Evolutionary conservation across 2,329 filamentous ascomycete genomes (phyloP).

Genomic region (Colletotrichum cuscutae): DNA sequence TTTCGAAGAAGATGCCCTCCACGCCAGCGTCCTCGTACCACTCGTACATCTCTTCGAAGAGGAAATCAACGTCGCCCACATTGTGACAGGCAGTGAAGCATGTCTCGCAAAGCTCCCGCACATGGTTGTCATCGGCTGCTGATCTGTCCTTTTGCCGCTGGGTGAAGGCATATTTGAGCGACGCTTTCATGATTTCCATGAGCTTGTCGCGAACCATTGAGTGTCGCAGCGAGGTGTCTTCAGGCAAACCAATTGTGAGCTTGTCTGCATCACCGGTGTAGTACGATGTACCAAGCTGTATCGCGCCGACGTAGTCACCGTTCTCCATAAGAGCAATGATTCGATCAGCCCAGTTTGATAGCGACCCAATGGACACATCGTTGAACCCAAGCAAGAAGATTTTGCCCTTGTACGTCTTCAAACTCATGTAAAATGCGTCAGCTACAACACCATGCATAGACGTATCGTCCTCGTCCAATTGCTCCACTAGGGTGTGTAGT

Average conservation of each 20-base stretch:
- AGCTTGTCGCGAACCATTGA: constrained; percentile 88
- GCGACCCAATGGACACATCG: constrained; percentile 87
- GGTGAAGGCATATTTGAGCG: constrained; percentile 87
- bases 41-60: constrained; percentile 92
- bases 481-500: constrained; percentile 85
- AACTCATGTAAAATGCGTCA: constrained; percentile 98
- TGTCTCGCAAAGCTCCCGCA: constrained; percentile 82
- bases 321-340: constrained; percentile 94
- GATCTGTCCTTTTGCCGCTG: constrained; percentile 65
- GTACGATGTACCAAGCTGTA: constrained; percentile 90
- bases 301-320: constrained; percentile 94
- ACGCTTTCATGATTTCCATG: constrained; percentile 92
- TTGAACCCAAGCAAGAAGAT: constrained; percentile 95
- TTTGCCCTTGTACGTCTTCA: constrained; percentile 93
- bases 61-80: constrained; percentile 81
- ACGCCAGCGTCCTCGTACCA: constrained; percentile 84
- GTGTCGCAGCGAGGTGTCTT: constrained; percentile 81
- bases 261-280: constrained; percentile 93
- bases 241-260: constrained; percentile 90
- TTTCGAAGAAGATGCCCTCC: constrained; percentile 84
- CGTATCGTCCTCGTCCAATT: constrained; percentile 85
- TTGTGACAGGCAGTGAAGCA: constrained; percentile 86
- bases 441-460: constrained; percentile 96
- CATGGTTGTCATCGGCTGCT: constrained; percentile 63
- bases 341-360: constrained; percentile 98